These are phyloP conservation scores for Harrya chromipes DNA, from an alignment of 768 basidiomycete species.

Conservation along the genomic window DNA sequence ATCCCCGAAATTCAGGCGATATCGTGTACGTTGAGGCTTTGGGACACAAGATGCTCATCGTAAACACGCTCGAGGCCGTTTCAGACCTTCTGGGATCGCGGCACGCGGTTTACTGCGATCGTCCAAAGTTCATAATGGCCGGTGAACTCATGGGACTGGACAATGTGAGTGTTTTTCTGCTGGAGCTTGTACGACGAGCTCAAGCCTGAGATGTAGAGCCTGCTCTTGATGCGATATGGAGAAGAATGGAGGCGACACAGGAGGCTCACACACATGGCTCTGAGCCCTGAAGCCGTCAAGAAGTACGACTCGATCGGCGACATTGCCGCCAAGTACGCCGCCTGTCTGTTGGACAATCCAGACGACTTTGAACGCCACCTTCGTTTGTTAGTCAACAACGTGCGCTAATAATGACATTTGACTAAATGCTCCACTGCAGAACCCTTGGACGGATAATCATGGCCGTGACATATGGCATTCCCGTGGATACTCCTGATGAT, in stretches of 20 bases:
- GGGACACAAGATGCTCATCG: slow-evolving; percentile 27
- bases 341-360: slow-evolving; percentile 12
- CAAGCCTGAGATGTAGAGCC: slow-evolving; percentile 14
- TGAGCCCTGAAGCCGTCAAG: slow-evolving; percentile 29
- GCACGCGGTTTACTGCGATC: slow-evolving; percentile 29
- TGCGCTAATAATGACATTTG: not conserved
- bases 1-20: slow-evolving; percentile 19
- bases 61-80: slow-evolving; percentile 29
- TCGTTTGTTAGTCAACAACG: slow-evolving; percentile 12
- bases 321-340: slow-evolving; percentile 17
- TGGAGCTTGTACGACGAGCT: not conserved
- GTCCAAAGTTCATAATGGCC: slow-evolving; percentile 34
- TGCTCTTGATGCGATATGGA: slow-evolving; percentile 22
- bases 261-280: slow-evolving; percentile 28
- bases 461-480: slow-evolving; percentile 26
- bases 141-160: slow-evolving; percentile 34
- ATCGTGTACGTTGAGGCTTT: slow-evolving; percentile 28
- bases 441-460: slow-evolving; percentile 18
- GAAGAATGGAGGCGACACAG: slow-evolving; percentile 21
- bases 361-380: slow-evolving; percentile 20
- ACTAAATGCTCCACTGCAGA: not conserved
- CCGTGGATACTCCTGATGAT: slow-evolving; percentile 17
- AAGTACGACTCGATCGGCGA: slow-evolving; percentile 34
- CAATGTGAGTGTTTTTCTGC: slow-evolving; percentile 4
- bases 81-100: slow-evolving; percentile 31